Evolutionary conservation across 495 filamentous ascomycete genomes (phyloP).

Genomic region (Hypomontagnella monticulosa): DNA sequence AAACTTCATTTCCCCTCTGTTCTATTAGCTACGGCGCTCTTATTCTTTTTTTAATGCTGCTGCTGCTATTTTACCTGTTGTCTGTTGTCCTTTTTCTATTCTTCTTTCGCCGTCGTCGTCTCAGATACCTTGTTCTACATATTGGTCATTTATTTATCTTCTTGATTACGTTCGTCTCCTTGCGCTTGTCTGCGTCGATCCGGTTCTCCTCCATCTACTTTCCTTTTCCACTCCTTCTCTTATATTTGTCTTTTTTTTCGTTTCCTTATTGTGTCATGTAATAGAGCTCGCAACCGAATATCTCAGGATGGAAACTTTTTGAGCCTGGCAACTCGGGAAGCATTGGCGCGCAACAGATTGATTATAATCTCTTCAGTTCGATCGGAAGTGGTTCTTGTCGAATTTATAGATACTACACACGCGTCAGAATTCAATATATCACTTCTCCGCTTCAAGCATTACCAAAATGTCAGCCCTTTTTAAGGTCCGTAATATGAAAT

Average conservation of each 20-base stretch:
- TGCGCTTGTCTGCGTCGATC: conserved; percentile 14
- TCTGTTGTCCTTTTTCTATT: conserved; percentile 32
- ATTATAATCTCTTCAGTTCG: conserved; percentile 32
- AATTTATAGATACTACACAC: conserved; percentile 44
- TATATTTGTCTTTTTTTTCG: conserved; percentile 8
- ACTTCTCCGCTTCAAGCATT: conserved; percentile 31
- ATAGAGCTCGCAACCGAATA: conserved; percentile 37
- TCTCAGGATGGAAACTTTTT: conserved; percentile 37
- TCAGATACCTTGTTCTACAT: conserved; percentile 57
- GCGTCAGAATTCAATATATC: conserved; percentile 42
- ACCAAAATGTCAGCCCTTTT: too few relatives aligned
- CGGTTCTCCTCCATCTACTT: conserved; percentile 31
- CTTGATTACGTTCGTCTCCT: conserved; percentile 37
- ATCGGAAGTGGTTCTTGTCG: conserved; percentile 34
- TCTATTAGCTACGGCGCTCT: conserved; percentile 61
- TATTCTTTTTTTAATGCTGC: conserved; percentile 56
- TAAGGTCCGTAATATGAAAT: too few relatives aligned
- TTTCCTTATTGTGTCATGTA: conserved; percentile 33
- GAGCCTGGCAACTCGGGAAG: conserved; percentile 33
- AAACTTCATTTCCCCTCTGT: conserved; percentile 56
- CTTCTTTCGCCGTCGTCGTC: conserved; percentile 26
- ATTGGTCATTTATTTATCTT: conserved; percentile 36
- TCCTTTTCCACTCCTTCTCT: conserved; percentile 28
- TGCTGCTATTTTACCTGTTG: conserved; percentile 37
- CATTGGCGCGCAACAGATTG: conserved; percentile 45